phyloP scores from a whole-genome alignment of 331 rosid genomes.

The Stylosanthes scabra region DNA sequence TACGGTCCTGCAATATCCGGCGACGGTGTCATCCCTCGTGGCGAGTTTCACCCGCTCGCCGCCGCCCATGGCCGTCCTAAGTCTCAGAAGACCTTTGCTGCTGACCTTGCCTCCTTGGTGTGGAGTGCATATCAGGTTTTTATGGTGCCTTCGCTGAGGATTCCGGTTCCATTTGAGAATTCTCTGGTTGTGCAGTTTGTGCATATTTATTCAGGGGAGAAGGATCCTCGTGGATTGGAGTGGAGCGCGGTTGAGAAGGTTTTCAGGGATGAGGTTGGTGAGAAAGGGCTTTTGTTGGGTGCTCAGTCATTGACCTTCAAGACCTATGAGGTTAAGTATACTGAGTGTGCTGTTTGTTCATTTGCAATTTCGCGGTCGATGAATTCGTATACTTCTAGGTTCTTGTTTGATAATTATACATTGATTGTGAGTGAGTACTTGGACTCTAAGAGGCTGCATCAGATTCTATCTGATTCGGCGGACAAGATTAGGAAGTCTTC shows the following conservation, averaged over 20 bases:
- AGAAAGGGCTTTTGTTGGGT: conserved; percentile 61
- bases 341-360: conserved; percentile 65
- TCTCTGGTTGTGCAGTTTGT: conserved; percentile 72
- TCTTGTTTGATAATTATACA: conserved; percentile 85
- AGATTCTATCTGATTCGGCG: conserved; percentile 71
- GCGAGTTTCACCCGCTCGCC: conserved; percentile 91
- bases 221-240: conserved; percentile 62
- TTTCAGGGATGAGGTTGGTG: conserved; percentile 64
- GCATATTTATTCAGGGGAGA: conserved; percentile 60
- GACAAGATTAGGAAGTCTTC: conserved; percentile 72
- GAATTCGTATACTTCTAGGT: conserved; percentile 88
- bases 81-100: conserved; percentile 66
- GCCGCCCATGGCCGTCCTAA: conserved; percentile 77
- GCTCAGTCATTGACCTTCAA: conserved; percentile 74
- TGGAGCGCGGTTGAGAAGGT: conserved; percentile 71
- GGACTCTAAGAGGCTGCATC: conserved; percentile 92
- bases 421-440: conserved; percentile 94
- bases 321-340: conserved; percentile 54
- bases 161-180: conserved; percentile 80
- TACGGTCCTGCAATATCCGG: conserved; percentile 94
- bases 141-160: conserved; percentile 86
- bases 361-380: conserved; percentile 79
- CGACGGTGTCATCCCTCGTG: conserved; percentile 80
- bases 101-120: conserved; percentile 75
- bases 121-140: conserved; percentile 88